Base-by-base conservation (phyloP, 2,329 filamentous ascomycete genomes). In the Fusarium penzigii region DNA sequence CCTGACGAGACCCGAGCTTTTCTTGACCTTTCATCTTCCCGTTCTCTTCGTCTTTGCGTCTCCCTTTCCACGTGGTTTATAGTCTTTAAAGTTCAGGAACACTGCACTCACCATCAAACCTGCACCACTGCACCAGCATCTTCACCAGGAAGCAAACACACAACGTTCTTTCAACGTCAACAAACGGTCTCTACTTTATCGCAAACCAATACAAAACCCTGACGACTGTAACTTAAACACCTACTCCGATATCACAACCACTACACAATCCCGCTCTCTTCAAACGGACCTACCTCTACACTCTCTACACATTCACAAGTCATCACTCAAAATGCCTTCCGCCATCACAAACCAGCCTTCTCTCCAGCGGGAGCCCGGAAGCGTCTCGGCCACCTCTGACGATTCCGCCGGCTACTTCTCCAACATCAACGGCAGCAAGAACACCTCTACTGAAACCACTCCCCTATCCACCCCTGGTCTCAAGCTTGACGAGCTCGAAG, bases 381-480 rank as follows among this genome's bases (percentile, higher is more conserved):
- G 46, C 29, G 48, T 52, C n/a, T 56, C 49, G 25, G 44, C 60
- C 20, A 48, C 25, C n/a, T 42, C 57, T 16, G 50, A 42, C 55
- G 57, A 61, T 44, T 40, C 55, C 32, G 44, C 41, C 48, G 42
- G 48, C 40, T 64, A 62, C 46, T 65, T 65, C 40, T 42, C 53
- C 43, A 49, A 29, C 32, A 29, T 39, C 17, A 39, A 44, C 38
- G 42, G 41, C 17, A 63, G 60, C 58, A 67, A 58, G 52, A 48
- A 48, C 12, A 61, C 55, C 17, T 59, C 54, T 36, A 53, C 57
- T n/a, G 62, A 57, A 20, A 58, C 53, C 42, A 64, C 59, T 10
- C 64, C 58, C 14, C 44, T 45, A 12, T 52, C 61, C 41, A 63
- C 64, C 10, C 64, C 64, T 2, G 57, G 55, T 6, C 39, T 55